Evolutionary conservation across 1,284 basidiomycete genomes (phyloP), one percentile per base, ranked within the genome.

Genomic region (Trichosporon faecale): DNA sequence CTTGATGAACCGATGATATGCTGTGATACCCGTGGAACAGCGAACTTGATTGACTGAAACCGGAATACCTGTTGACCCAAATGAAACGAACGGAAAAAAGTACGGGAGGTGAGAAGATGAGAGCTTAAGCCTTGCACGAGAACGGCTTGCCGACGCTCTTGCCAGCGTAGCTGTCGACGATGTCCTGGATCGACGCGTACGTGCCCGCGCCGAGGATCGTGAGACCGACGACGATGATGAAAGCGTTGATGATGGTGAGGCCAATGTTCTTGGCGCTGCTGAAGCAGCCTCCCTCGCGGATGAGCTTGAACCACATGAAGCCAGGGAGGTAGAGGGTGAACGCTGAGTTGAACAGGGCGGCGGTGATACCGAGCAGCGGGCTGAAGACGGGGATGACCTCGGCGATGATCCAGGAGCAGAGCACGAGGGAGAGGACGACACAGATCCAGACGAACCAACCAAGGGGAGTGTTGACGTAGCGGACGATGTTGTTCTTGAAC

Each of bases 401-500:
- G 57, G 72, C 70, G 29, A 73, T 63, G 52, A 73, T 27, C 37
- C 64, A 73, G 0, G 72, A 70, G 25, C 68, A 60, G 52, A 71
- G 37, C 21, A 49, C 64, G 46, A 57, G 31, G 37, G 61, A 31
- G 8, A 21, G 31, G 31, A 69, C 66, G 35, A 68, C 46, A 1
- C 83, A 79, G 35, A 86, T 79, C 89, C 89, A 90, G 2, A 85
- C 82, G 16, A 79, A 73, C 44, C 79, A 74, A n/a, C 86, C 84
- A n/a, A 29, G 46, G 25, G 52, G 21, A 16, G 69, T 68, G 46
- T 79, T 77, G 66, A 84, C 76, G 69, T 80, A 81, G 57, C 79
- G 76, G 4, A 73, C 65, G 9, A 68, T 65, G 37, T 52, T 64
- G 44, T 63, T 64, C 23, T 46, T 5, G 44, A 66, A 73, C 44